Evolutionary conservation across 192 early-diverging fungal genomes (phyloP).

Genomic region (Coemansia asiatica): DNA sequence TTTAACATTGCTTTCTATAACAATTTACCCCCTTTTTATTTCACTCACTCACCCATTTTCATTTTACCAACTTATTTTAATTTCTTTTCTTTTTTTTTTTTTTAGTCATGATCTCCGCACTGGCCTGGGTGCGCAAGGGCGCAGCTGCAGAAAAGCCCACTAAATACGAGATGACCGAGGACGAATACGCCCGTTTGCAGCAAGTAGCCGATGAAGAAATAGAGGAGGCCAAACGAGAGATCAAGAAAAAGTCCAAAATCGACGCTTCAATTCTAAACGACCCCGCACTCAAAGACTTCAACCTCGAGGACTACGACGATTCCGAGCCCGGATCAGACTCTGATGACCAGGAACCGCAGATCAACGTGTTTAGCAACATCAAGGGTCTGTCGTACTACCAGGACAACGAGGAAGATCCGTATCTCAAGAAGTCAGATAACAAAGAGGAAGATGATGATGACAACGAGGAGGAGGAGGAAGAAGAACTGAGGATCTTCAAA

Average conservation of each 20-base stretch:
- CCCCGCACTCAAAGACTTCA: conserved; percentile 77
- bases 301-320: conserved; percentile 85
- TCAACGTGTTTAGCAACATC: conserved; percentile 81
- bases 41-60: no score
- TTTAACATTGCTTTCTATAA: no score
- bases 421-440: conserved; percentile 61
- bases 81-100: neutral
- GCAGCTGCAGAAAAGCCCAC: conserved; percentile 81
- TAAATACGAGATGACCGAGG: conserved; percentile 81
- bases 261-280: conserved; percentile 48
- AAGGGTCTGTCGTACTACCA: conserved; percentile 85
- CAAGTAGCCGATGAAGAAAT: conserved; percentile 65
- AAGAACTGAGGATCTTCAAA: conserved; percentile 74
- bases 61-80: no score
- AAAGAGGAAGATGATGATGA: conserved; percentile 70
- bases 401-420: conserved; percentile 81
- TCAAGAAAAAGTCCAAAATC: conserved; percentile 36
- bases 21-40: no score
- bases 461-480: no score
- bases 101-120: conserved; percentile 79
- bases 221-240: conserved; percentile 63
- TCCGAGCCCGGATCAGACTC: conserved; percentile 39
- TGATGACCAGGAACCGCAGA: conserved; percentile 27
- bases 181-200: conserved; percentile 82
- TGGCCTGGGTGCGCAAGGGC: conserved; percentile 92